Conservation (phyloP, 352 stramenopile species). For the Pythium utonaiense region DNA sequence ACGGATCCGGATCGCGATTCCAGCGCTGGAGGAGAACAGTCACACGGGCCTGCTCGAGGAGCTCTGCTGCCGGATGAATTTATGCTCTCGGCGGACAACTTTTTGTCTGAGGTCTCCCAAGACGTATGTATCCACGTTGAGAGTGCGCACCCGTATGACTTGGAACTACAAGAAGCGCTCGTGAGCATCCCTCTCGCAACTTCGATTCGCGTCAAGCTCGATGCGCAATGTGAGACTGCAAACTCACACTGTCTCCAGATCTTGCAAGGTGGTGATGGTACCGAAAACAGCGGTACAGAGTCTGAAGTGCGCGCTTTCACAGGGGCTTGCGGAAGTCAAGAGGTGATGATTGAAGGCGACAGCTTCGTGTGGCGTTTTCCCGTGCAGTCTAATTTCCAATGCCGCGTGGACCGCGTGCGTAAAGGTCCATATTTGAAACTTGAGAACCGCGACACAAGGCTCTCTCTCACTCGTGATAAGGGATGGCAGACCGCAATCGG, state of each 20-base stretch:
- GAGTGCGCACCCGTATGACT: conserved; percentile 76
- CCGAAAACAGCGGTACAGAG: conserved; percentile 44
- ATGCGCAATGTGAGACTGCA: conserved; percentile 69
- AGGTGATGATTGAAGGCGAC: conserved; percentile 84
- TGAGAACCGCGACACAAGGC: conserved; percentile 76
- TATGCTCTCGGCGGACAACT: conserved; percentile 86
- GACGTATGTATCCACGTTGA: conserved; percentile 80
- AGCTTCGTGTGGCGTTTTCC: conserved; percentile 87
- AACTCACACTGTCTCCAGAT: conserved; percentile 89
- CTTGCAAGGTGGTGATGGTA: conserved; percentile 60
- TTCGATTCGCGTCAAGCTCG: conserved; percentile 78
- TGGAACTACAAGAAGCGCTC: conserved; percentile 74
- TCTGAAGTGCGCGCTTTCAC: conserved; percentile 85
- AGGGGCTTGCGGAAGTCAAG: conserved; percentile 70
- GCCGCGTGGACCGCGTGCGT: conserved; percentile 76
- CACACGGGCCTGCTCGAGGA: not conserved
- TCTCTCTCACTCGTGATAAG: conserved; percentile 85
- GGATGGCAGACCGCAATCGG: conserved; percentile 87
- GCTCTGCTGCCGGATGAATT: conserved; percentile 73
- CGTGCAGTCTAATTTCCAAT: conserved; percentile 88
- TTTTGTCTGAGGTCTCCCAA: conserved; percentile 80
- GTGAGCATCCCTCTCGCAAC: conserved; percentile 82
- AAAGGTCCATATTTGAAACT: conserved; percentile 89
- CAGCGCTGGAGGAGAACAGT: conserved; percentile 1
- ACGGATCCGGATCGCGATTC: conserved; percentile 47